Base-by-base conservation (phyloP, 805 yeast species). In the Henningerozyma blattae region DNA sequence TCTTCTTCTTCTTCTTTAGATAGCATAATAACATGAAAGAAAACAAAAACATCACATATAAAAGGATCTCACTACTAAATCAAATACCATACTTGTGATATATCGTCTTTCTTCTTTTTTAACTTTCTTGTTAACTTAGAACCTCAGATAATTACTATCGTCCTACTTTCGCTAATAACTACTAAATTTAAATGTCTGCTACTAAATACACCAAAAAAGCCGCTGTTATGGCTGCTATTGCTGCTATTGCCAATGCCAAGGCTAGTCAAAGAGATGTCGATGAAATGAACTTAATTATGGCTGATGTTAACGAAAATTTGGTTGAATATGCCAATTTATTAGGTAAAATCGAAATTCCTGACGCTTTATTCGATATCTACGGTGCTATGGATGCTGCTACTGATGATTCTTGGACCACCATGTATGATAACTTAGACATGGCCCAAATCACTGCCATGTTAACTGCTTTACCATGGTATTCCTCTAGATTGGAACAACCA, bases 381-480 rank as follows among this genome's bases (percentile, higher is more conserved):
- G 18, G 27, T 31, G 36, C 34, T 17, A 37, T 46, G 31, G 41
- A 45, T 22, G 54, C 58, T 20, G 54, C 50, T 35, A 54, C 59
- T 14, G 57, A 55, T 34, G 50, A 48, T 22, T 42, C 50, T 12
- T 54, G 46, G 43, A 54, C 60, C 35, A 38, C 54, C 15, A 40
- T 50, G 36, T 52, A 34, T 38, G 15, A 27, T 13, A 14, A 27
- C 12, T 24, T 24, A n/a, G n/a, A 24, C 27, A 8, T n/a, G 14
- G 12, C 7, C 14, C 15, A 24, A 7, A 24, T 24, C 27, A 40
- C 44, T 8, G 19, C 50, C 5, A 44, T 53, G 39, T 41, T 56
- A 18, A 49, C 60, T 19, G 55, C 47, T 24, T 42, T 58, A 30
- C 57, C 62, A 43, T 58, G 62, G 62, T 58, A 52, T 42, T 45